Evolutionary conservation across 768 basidiomycete species (phyloP), one percentile per base, ranked within the genome.

Genomic region (Coprinopsis marcescibilis): DNA sequence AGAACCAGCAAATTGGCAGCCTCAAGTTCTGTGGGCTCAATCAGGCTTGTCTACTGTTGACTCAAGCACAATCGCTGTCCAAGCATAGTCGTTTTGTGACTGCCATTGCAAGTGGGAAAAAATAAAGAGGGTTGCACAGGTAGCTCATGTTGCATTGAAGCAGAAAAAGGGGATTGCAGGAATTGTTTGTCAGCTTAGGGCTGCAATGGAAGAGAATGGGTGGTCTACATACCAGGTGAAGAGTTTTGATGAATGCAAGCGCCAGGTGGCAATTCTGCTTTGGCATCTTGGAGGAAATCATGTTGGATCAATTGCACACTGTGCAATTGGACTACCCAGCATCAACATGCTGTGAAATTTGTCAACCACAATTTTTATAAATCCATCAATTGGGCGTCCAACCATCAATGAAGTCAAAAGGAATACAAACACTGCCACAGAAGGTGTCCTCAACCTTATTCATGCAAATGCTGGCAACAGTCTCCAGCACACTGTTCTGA

Each of bases 181-280:
- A 6, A 15, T 61, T 3, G 17, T 59, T 1, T 32, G 26, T 0
- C 4, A 10, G 23, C 8, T 47, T n/a, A 42, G 34, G 2, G 58
- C 58, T 1, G 56, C 50, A 3, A 15, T 43, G 19, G 58, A 56
- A 0, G n/a, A 42, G 0, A n/a, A n/a, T n/a, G n/a, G n/a, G n/a
- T n/a, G n/a, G n/a, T n/a, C n/a, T n/a, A n/a, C n/a, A n/a, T 64
- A 65, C 26, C 30, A 52, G 3, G 55, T 60, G 24, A 59, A 52
- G 29, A 56, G 54, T 33, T 61, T 44, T 34, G 55, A 44, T 1
- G 58, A 62, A 14, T 45, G 52, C 17, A 58, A 65, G 4, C 43
- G 53, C 2, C 32, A 61, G 37, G 33, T 42, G 17, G 54, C 43
- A 1, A 19, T 61, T 20, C 40, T 62, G 0, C 10, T 65, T 11